These are phyloP conservation scores for Lachnellula subtilissima DNA, from an alignment of 2,329 filamentous ascomycete species.

Conservation along the genomic window DNA sequence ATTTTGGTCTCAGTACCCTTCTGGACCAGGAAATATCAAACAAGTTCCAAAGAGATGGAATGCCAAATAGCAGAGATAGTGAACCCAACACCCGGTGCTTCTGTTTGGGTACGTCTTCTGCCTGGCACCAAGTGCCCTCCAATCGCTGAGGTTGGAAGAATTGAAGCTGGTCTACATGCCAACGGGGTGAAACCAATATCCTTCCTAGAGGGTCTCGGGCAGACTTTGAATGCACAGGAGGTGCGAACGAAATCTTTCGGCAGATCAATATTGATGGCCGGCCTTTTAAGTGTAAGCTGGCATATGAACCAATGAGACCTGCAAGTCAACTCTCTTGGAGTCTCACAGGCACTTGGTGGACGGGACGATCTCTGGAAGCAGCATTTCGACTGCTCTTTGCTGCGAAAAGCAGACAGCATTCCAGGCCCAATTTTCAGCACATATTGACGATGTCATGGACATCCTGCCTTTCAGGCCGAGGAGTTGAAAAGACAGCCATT, in stretches of 20 bases:
- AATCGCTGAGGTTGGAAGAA: conserved; percentile 73
- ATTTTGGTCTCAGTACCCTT: conserved; percentile 52
- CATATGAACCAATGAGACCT: conserved; percentile 96
- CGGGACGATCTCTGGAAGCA: conserved; percentile 72
- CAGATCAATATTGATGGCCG: conserved; percentile 88
- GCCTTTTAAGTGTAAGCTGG: conserved; percentile 88
- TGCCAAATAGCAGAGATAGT: conserved; percentile 19
- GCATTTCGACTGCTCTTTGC: conserved; percentile 78
- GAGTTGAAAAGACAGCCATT: conserved; percentile 93
- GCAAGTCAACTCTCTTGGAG: conserved; percentile 81
- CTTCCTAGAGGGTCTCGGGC: conserved; percentile 87
- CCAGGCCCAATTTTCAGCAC: conserved; percentile 51
- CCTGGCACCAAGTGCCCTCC: too few species aligned
- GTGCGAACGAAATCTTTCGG: conserved; percentile 93
- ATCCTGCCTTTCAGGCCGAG: conserved; percentile 61
- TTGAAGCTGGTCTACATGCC: conserved; percentile 73
- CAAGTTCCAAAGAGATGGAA: conserved; percentile 22
- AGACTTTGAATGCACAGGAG: conserved; percentile 76
- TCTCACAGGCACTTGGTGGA: conserved; percentile 73
- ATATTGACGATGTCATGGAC: conserved; percentile 70
- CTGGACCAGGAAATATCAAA: conserved; percentile 49
- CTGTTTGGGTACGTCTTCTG: too few species aligned
- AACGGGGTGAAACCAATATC: conserved; percentile 80
- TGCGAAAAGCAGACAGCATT: conserved; percentile 48
- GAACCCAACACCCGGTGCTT: neutral